A percentile compares a stretch with the other conserved stretches of the same genome.
Conservation (phyloP, 208 protist species). For the Angomonas ambiguus region DNA sequence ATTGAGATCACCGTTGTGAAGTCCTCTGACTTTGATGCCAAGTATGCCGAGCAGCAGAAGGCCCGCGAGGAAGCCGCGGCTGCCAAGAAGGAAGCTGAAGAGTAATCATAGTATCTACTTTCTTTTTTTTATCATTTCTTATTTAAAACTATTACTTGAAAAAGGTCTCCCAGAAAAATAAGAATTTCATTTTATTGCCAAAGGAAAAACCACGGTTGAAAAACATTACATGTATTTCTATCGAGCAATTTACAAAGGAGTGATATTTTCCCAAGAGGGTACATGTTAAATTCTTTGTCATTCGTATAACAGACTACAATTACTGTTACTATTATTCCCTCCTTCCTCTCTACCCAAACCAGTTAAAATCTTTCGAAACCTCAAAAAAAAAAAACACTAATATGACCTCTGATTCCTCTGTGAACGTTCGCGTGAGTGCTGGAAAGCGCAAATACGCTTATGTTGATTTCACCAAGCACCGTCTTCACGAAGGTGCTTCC, state of each 20-base stretch:
- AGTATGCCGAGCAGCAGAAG: slow-evolving; percentile 81
- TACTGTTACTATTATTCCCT: not conserved
- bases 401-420: slow-evolving; percentile 31
- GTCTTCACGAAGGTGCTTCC: slow-evolving; percentile 60
- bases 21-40: slow-evolving; percentile 69
- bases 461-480: slow-evolving; percentile 82
- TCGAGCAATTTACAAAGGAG: no score
- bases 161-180: not conserved
- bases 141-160: not conserved
- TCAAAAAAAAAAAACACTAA: slow-evolving; percentile 9
- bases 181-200: slow-evolving; percentile 13
- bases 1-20: slow-evolving; percentile 78
- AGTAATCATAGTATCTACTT: no score
- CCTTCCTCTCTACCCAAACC: slow-evolving; percentile 6
- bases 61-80: slow-evolving; percentile 28
- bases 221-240: slow-evolving; percentile 15
- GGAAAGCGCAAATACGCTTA: slow-evolving; percentile 80
- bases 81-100: slow-evolving; percentile 10
- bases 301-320: slow-evolving; percentile 1
- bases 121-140: not conserved
- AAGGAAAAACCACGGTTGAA: slow-evolving; percentile 8
- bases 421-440: slow-evolving; percentile 71
- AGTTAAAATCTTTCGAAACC: not conserved
- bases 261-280: not conserved
- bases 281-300: no score